Percentiles rank a stretch among this genome's conserved stretches.
These are phyloP conservation scores for Colletotrichum incanum DNA, from an alignment of 2,329 filamentous ascomycete genomes.

Conservation along the genomic window DNA sequence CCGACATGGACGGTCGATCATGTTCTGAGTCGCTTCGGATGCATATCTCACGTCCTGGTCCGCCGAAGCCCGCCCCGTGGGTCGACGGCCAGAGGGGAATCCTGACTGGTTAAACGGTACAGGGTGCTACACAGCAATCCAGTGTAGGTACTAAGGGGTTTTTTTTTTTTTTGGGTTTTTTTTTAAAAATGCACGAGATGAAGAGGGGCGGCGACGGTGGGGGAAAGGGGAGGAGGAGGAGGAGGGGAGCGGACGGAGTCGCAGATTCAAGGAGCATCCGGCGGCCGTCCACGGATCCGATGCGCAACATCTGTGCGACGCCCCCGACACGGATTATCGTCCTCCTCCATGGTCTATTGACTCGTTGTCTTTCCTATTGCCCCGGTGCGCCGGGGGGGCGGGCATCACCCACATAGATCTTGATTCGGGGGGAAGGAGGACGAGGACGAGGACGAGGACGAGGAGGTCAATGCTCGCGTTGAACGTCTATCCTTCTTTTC, in stretches of 20 bases:
- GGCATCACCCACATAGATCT: not conserved
- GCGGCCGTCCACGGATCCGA: slow-evolving; percentile 32
- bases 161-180: too few relatives aligned
- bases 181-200: slow-evolving; percentile 14
- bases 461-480: not conserved
- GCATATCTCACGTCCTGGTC: slow-evolving; percentile 13
- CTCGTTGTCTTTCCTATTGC: slow-evolving; percentile 1
- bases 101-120: not conserved
- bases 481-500: not conserved
- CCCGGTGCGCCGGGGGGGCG: not conserved
- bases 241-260: slow-evolving; percentile 20
- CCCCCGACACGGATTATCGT: slow-evolving; percentile 20
- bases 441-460: too few relatives aligned
- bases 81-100: not conserved
- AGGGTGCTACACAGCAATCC: too few relatives aligned
- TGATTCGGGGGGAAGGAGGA: not conserved
- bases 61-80: not conserved
- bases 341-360: slow-evolving; percentile 1
- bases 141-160: too few relatives aligned
- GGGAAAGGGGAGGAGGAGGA: not conserved
- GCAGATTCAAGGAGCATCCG: slow-evolving; percentile 11
- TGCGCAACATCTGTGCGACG: slow-evolving; percentile 26
- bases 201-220: slow-evolving; percentile 1
- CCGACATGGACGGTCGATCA: slow-evolving; percentile 39
- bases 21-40: slow-evolving; percentile 8